Evolutionary conservation across 306 rosid genomes (phyloP).

Genomic region (Hylodesmum podocarpum): DNA sequence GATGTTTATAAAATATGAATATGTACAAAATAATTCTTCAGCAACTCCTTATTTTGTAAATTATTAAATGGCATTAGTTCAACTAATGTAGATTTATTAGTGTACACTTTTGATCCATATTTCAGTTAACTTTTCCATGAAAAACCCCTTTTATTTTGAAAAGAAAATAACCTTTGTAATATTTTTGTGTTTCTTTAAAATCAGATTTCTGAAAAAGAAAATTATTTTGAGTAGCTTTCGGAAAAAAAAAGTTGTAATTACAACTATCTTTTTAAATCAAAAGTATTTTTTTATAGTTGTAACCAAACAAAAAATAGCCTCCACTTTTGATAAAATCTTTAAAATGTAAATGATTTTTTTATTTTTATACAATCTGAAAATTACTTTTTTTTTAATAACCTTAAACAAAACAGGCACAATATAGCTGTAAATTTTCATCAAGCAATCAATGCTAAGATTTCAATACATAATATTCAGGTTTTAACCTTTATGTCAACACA

Average conservation of each 20-base stretch:
- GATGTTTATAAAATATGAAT: not conserved
- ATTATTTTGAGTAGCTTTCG: not conserved
- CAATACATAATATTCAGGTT: not conserved
- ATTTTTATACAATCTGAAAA: not conserved
- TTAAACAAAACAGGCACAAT: not conserved
- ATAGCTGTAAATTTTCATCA: not conserved
- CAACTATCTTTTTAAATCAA: not conserved
- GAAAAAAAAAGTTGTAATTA: not conserved
- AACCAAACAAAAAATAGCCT: not conserved
- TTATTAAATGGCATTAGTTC: not conserved
- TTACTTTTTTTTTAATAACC: not conserved
- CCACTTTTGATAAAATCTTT: not conserved
- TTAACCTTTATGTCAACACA: not conserved
- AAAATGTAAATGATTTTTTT: not conserved
- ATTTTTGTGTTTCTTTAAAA: not conserved
- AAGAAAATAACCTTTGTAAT: not conserved
- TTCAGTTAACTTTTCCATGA: not conserved
- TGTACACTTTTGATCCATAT: not conserved
- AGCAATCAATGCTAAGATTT: conserved; percentile 13
- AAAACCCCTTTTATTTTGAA: not conserved
- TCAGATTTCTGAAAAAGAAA: not conserved
- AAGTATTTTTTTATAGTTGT: not conserved
- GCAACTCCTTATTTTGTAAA: conserved; percentile 2
- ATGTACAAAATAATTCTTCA: not conserved
- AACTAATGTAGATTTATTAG: not conserved